Conservation (phyloP, 129 eudicot species). For the Centaurea solstitialis region DNA sequence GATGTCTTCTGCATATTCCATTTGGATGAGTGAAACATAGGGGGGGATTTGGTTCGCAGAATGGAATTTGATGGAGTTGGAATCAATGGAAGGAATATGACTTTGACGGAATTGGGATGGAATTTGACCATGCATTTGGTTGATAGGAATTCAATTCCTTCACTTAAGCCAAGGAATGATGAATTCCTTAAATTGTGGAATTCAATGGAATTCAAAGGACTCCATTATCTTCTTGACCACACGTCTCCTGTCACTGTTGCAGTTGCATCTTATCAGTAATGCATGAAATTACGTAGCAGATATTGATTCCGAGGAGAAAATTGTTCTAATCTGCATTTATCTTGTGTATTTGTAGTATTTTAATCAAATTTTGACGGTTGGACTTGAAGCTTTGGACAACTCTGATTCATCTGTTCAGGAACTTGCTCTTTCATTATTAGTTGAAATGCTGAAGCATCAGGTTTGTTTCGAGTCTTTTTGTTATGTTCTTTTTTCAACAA, state of each 20-base stretch:
- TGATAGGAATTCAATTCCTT: no score
- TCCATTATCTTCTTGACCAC: no score
- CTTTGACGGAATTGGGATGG: no score
- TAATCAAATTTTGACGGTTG: constrained; percentile 88
- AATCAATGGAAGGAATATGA: no score
- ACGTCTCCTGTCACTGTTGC: not conserved
- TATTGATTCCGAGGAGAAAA: not conserved
- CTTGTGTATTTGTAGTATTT: constrained; percentile 65
- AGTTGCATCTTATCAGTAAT: not conserved
- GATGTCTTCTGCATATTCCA: no score
- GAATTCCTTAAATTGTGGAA: no score
- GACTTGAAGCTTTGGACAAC: constrained; percentile 83
- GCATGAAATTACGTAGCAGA: not conserved
- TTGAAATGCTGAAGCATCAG: constrained; percentile 95
- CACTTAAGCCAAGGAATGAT: no score
- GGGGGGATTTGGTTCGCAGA: no score
- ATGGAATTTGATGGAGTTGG: no score
- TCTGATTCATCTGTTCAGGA: constrained; percentile 76
- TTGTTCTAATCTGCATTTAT: constrained; percentile 10
- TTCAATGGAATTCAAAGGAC: no score
- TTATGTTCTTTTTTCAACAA: not conserved
- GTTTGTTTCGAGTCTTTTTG: constrained; percentile 29
- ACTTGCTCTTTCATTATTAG: constrained; percentile 65
- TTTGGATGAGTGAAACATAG: no score
- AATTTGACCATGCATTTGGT: no score